Conservation (phyloP, 139 green algal genomes). For the Medakamo hakoo region DNA sequence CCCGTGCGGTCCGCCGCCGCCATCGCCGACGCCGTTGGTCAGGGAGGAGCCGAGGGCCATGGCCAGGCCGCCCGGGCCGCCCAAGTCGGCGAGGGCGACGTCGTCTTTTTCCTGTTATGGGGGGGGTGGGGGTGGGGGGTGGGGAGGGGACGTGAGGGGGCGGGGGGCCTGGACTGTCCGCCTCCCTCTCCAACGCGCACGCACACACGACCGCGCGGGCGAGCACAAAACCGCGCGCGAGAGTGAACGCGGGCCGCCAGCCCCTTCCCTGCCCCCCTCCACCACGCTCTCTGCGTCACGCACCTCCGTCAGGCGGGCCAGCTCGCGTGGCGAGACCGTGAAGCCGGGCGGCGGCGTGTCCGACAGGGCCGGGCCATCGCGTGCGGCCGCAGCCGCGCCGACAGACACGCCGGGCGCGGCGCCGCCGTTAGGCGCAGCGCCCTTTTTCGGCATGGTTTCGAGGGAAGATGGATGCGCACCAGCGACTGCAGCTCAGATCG, state of each 20-base stretch:
- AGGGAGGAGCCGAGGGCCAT: conserved; percentile 22
- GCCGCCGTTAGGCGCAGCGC: too few relatives aligned
- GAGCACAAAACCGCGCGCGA: background rate
- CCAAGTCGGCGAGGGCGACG: conserved; percentile 17
- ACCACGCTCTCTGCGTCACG: background rate
- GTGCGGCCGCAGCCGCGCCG: too few relatives aligned
- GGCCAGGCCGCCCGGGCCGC: conserved; percentile 41
- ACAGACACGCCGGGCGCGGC: too few relatives aligned
- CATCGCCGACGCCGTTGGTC: conserved; percentile 22
- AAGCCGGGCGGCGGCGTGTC: background rate
- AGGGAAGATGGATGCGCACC: too few relatives aligned
- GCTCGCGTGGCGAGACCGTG: background rate
- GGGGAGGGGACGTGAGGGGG: too few relatives aligned
- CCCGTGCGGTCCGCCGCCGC: conserved; percentile 6
- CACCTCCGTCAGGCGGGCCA: background rate
- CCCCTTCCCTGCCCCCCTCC: background rate
- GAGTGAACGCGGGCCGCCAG: background rate
- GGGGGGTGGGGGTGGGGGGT: background rate
- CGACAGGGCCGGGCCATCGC: too few relatives aligned
- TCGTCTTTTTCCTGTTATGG: conserved; percentile 57
- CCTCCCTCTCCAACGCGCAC: background rate
- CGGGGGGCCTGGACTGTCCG: background rate
- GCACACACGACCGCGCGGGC: conserved; percentile 7
- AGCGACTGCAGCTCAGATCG: too few relatives aligned
- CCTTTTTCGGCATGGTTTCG: too few relatives aligned